phyloP scores from a whole-genome alignment of 306 rosid genomes.

The Ziziphus jujuba region DNA sequence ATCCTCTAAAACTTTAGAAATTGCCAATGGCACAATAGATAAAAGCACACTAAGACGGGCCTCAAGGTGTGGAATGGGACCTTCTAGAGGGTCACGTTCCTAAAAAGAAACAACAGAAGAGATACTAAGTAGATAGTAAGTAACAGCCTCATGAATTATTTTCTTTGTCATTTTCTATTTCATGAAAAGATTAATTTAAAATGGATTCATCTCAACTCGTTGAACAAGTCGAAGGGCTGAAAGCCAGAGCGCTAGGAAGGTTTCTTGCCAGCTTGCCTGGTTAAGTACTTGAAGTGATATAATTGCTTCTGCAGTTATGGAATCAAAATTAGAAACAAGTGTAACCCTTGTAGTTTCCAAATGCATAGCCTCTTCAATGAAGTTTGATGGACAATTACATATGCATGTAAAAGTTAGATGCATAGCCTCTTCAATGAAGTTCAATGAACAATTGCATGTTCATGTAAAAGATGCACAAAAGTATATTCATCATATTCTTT shows the following conservation, averaged over 20 bases:
- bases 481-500: constrained; percentile 21
- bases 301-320: constrained; percentile 60
- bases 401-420: not conserved
- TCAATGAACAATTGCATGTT: not conserved
- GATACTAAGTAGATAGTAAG: constrained; percentile 27
- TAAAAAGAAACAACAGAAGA: constrained; percentile 28
- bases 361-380: not conserved
- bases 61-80: constrained; percentile 75
- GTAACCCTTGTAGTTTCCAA: constrained; percentile 22
- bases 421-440: not conserved
- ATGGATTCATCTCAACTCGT: constrained; percentile 63
- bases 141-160: constrained; percentile 1
- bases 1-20: constrained; percentile 52
- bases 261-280: constrained; percentile 86
- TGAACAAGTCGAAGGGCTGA: constrained; percentile 92
- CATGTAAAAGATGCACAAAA: constrained; percentile 9
- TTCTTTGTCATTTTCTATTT: not conserved
- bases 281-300: constrained; percentile 61
- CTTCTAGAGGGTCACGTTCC: constrained; percentile 88
- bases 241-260: constrained; percentile 81
- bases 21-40: constrained; percentile 69
- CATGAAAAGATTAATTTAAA: constrained; percentile 25
- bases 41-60: constrained; percentile 70
- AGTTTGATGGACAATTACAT: not conserved
- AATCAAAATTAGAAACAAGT: constrained; percentile 29